phyloP scores from a whole-genome alignment of 345 rosid genomes.

The Salix brachista region DNA sequence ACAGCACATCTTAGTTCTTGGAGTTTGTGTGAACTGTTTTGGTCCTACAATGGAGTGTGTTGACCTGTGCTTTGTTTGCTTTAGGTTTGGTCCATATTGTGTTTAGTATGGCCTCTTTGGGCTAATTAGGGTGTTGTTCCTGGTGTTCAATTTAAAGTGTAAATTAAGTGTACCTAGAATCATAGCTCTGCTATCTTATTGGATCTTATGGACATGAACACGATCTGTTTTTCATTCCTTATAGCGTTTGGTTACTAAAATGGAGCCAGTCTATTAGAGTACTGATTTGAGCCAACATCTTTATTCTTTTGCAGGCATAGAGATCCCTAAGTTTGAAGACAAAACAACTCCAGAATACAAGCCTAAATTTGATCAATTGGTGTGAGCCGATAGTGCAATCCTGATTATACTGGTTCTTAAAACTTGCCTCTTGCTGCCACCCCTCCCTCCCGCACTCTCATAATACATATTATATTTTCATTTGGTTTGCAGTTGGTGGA shows the following conservation, averaged over 20 bases:
- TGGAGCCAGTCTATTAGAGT: neutral
- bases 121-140: neutral
- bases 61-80: neutral
- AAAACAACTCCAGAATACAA: constrained; percentile 87
- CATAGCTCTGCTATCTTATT: neutral
- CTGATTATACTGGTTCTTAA: neutral
- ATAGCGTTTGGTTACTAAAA: neutral
- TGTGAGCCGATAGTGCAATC: constrained; percentile 33
- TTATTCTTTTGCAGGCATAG: constrained; percentile 44
- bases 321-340: constrained; percentile 86
- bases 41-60: neutral
- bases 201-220: neutral
- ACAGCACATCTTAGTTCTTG: neutral
- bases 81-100: neutral
- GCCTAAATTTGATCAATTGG: constrained; percentile 88
- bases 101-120: neutral
- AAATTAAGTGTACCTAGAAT: neutral
- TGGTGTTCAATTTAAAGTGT: neutral
- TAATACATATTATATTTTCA: neutral
- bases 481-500: constrained; percentile 57
- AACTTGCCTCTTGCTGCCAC: neutral
- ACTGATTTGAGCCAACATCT: neutral
- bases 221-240: neutral
- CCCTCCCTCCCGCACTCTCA: neutral
- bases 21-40: neutral